Evolutionary conservation across 352 stramenopile species (phyloP), one percentile per base, ranked within the genome.

Genomic region (Pythium myriotylum): DNA sequence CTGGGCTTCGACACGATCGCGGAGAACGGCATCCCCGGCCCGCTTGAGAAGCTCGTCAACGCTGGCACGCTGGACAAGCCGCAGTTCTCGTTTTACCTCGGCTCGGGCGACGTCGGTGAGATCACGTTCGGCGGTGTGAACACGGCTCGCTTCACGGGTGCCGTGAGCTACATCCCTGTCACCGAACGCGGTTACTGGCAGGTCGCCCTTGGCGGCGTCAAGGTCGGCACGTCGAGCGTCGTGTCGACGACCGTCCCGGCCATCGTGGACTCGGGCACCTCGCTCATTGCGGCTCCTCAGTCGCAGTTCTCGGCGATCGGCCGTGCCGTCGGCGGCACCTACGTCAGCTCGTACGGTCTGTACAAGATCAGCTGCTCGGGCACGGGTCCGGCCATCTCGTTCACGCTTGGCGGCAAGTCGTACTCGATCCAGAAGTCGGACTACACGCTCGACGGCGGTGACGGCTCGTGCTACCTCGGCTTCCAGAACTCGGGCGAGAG

Each of bases 251-350:
- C 72, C 14, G 33, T 91, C 22, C 71, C 70, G 13, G 94, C 86
- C 49, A 98, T 99, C 71, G 79, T 99, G 27, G 96, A 99, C 83
- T 98, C 91, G 9, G 96, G 96, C 47, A 99, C 96, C 17, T 98
- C 91, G 42, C 80, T 99, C 7, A 91, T 99, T 42, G 89, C 90
- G 0, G 96, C 94, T 20, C 97, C 97, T 2, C 94, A 85, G 57
- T 67, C 80, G n/a, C 81, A 96, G 43, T 82, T 99, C 47, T 72
- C 80, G 35, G 79, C 89, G 52, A 77, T 99, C 33, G 95, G 91
- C 22, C 58, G 77, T 10, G 48, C 80, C 1, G 74, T 98, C 42
- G 95, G 94, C 29, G 96, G 93, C 56, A 84, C 92, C 59, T 92
- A 92, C 61, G 83, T n/a, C n/a, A 35, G 29, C 29, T 51, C 23